Evolutionary conservation across 257 asterid species (phyloP).

Genomic region (Solanum corneliomulleri): DNA sequence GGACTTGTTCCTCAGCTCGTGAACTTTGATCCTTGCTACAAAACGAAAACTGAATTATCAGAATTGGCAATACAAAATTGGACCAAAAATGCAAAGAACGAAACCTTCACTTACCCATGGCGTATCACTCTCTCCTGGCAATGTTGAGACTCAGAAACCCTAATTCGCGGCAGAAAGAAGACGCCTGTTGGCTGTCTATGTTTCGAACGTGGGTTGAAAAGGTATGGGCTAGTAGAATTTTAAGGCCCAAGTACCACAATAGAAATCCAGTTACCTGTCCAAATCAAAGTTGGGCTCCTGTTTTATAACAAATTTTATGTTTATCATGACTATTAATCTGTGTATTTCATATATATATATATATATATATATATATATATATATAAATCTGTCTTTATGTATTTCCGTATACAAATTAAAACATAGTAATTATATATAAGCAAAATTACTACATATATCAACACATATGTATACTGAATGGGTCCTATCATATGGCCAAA

Average conservation of each 20-base stretch:
- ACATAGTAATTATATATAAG: too few relatives aligned
- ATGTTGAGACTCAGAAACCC: not conserved
- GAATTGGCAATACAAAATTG: not conserved
- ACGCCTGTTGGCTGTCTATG: not conserved
- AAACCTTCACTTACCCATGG: not conserved
- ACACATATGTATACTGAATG: too few relatives aligned
- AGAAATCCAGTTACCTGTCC: not conserved
- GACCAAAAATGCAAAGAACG: not conserved
- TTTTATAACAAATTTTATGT: too few relatives aligned
- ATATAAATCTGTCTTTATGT: too few relatives aligned
- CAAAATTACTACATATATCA: too few relatives aligned
- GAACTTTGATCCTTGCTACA: not conserved
- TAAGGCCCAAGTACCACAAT: not conserved
- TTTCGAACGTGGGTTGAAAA: not conserved
- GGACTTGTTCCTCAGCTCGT: not conserved
- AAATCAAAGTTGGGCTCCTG: not conserved
- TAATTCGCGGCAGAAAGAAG: not conserved
- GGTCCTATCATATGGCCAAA: too few relatives aligned
- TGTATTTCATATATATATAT: too few relatives aligned
- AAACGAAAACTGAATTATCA: not conserved
- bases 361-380: too few relatives aligned
- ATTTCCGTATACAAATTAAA: too few relatives aligned
- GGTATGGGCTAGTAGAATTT: not conserved
- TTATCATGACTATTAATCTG: too few relatives aligned
- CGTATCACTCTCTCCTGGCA: not conserved